These are phyloP conservation scores for Escallonia rubra DNA, from an alignment of 129 eudicot genomes.

Conservation along the genomic window DNA sequence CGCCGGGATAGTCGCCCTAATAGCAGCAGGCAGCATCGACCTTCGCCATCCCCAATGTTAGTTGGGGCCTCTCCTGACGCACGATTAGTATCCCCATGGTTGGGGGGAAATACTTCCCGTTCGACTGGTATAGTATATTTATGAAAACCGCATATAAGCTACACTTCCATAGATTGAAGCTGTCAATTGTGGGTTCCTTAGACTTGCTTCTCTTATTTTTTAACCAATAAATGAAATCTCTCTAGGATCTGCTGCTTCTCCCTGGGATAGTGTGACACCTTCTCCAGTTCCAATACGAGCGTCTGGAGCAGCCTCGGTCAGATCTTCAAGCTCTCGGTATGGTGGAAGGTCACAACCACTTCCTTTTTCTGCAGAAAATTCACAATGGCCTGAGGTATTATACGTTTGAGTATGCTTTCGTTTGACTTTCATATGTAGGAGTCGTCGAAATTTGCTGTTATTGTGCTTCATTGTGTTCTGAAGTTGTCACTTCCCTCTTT, in stretches of 20 bases:
- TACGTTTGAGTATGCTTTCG: neutral
- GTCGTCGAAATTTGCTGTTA: neutral
- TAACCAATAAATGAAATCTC: conserved; percentile 4
- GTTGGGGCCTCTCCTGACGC: conserved; percentile 70
- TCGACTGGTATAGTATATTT: conserved; percentile 34
- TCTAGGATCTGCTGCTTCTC: conserved; percentile 58
- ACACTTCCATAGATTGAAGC: neutral
- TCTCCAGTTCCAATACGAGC: conserved; percentile 96
- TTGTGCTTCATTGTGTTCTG: neutral
- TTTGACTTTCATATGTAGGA: neutral
- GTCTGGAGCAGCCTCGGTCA: conserved; percentile 61
- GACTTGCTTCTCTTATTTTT: neutral
- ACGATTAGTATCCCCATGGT: conserved; percentile 83
- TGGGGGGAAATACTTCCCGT: conserved; percentile 69
- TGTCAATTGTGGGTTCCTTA: conserved; percentile 9
- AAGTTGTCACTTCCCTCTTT: neutral
- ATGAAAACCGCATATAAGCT: neutral
- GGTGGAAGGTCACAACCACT: conserved; percentile 44
- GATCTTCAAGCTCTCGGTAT: conserved; percentile 62
- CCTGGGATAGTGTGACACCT: conserved; percentile 91
- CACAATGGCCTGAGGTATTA: conserved; percentile 50
- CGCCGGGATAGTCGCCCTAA: conserved; percentile 38
- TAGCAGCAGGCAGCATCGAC: conserved; percentile 35
- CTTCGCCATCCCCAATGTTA: conserved; percentile 66
- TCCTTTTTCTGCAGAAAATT: conserved; percentile 21